phyloP scores from a whole-genome alignment of 1,284 basidiomycete species.

The Cryptococcus maquisensis region DNA sequence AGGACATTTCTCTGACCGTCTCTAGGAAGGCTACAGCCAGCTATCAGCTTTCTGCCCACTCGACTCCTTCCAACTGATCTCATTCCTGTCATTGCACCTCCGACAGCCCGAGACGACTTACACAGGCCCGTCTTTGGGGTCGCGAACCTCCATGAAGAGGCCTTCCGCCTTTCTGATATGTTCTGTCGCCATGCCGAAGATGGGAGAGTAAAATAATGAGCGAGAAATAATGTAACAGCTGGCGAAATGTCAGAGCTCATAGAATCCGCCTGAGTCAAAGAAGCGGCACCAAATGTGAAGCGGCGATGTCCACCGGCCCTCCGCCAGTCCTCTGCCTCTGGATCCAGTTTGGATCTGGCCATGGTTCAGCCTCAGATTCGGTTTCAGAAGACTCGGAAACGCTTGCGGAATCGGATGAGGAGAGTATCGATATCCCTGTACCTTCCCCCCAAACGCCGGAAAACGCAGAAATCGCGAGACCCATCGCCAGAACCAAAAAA shows the following conservation, averaged over 20 bases:
- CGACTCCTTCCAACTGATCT: not conserved
- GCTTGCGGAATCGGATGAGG: not conserved
- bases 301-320: too few species aligned
- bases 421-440: not conserved
- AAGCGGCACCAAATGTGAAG: too few species aligned
- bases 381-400: not conserved
- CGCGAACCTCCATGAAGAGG: constrained; percentile 55
- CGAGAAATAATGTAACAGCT: not conserved
- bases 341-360: too few species aligned
- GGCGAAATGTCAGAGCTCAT: not conserved
- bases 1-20: constrained; percentile 81
- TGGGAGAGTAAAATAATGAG: not conserved
- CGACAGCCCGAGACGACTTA: constrained; percentile 23
- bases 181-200: constrained; percentile 44
- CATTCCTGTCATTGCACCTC: not conserved
- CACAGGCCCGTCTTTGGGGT: constrained; percentile 36
- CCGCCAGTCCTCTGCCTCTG: not conserved
- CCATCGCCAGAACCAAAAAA: not conserved
- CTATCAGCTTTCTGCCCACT: not conserved
- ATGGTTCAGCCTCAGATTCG: not conserved
- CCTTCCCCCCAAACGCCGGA: constrained; percentile 8
- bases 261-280: not conserved
- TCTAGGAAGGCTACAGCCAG: constrained; percentile 65
- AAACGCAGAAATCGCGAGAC: not conserved
- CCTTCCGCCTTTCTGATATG: constrained; percentile 63